Evolutionary conservation across 1,284 basidiomycete genomes (phyloP).

Genomic region (Irpex sp.): DNA sequence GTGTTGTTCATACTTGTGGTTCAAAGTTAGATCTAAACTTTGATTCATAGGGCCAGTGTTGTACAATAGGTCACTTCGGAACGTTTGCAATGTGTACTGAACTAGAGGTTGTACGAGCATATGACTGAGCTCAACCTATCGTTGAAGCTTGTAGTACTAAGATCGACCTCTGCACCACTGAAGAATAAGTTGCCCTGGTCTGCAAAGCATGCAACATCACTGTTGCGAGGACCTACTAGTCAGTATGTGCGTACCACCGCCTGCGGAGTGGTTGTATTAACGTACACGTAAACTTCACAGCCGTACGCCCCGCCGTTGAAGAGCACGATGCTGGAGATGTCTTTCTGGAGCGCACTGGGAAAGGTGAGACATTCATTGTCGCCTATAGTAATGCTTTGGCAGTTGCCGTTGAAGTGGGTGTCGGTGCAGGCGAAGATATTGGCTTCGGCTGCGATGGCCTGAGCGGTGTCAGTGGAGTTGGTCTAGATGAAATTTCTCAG

Average conservation of each 20-base stretch:
- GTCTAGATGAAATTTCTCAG: neutral
- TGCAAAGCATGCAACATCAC: neutral
- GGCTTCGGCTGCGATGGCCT: neutral
- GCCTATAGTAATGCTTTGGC: neutral
- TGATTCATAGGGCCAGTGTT: too few species aligned
- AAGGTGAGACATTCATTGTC: neutral
- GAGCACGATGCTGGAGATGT: neutral
- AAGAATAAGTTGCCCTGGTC: neutral
- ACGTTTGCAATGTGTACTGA: neutral
- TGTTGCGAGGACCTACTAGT: neutral
- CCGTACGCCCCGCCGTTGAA: neutral
- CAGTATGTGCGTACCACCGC: neutral
- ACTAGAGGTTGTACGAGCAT: neutral
- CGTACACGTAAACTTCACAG: neutral
- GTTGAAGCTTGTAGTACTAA: neutral
- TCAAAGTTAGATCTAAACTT: too few species aligned
- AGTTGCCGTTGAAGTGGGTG: neutral
- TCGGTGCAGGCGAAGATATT: neutral
- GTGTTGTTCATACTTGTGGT: too few species aligned
- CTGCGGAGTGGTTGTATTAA: neutral
- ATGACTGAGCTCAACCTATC: neutral
- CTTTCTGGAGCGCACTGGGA: neutral
- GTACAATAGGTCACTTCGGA: too few species aligned
- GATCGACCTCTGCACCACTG: neutral
- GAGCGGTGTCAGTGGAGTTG: neutral